Evolutionary conservation across 2,329 filamentous ascomycete species (phyloP).

Genomic region (Neonectria hederae): DNA sequence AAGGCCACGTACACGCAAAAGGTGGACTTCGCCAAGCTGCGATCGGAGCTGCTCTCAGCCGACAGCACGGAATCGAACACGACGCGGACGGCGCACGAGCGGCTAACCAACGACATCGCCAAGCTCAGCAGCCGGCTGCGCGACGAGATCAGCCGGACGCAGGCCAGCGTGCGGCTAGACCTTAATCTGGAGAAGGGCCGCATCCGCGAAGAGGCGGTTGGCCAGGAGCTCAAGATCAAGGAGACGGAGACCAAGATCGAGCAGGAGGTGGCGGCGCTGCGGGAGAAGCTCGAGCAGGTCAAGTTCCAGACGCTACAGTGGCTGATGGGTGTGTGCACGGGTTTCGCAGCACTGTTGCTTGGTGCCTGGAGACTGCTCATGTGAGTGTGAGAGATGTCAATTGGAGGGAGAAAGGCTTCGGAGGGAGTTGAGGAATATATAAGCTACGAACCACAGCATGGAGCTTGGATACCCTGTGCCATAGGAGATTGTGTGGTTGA

Average conservation of each 20-base stretch:
- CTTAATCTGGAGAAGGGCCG: slow-evolving; percentile 96
- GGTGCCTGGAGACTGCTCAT: slow-evolving; percentile 77
- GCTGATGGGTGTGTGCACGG: slow-evolving; percentile 86
- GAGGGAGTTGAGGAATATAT: neutral
- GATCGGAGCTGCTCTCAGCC: slow-evolving; percentile 89
- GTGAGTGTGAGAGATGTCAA: slow-evolving; percentile 48
- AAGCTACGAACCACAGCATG: neutral
- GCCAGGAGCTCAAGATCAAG: slow-evolving; percentile 97
- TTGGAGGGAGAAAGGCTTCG: neutral
- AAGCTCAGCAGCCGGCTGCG: slow-evolving; percentile 90
- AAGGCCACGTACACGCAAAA: slow-evolving; percentile 86
- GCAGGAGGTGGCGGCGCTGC: slow-evolving; percentile 90
- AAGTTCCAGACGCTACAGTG: slow-evolving; percentile 99
- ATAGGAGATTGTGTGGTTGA: slow-evolving; percentile 11
- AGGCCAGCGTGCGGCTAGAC: slow-evolving; percentile 91
- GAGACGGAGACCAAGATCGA: slow-evolving; percentile 99
- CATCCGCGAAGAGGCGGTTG: slow-evolving; percentile 94
- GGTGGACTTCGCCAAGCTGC: slow-evolving; percentile 97
- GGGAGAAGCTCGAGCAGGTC: slow-evolving; percentile 94
- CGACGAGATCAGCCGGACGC: slow-evolving; percentile 93
- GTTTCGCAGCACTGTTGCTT: slow-evolving; percentile 72
- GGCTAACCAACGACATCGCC: slow-evolving; percentile 91
- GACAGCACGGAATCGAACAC: slow-evolving; percentile 91
- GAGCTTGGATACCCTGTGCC: neutral
- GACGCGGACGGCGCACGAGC: slow-evolving; percentile 89